Percentiles rank a stretch among this genome's conserved stretches.
These are phyloP conservation scores for Gastrolobium bilobum DNA, from an alignment of 306 rosid genomes.

Conservation along the genomic window DNA sequence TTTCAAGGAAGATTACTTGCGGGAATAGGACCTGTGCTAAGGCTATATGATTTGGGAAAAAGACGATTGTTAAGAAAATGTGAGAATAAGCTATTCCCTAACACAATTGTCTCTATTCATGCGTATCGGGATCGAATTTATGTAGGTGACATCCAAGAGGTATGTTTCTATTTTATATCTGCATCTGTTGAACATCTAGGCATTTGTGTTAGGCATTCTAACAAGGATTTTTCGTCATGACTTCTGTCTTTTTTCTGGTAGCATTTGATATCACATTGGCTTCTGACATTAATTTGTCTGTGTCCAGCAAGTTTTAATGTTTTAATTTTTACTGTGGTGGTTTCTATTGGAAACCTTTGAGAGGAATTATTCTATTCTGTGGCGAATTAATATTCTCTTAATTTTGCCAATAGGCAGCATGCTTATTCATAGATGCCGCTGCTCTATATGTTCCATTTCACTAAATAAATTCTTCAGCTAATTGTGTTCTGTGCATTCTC, in stretches of 20 bases:
- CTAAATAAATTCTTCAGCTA: constrained; percentile 18
- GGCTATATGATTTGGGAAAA: constrained; percentile 96
- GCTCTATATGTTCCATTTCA: background rate
- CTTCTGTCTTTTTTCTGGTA: constrained; percentile 25
- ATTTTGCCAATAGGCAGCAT: constrained; percentile 17
- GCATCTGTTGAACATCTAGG: constrained; percentile 3
- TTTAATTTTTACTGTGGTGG: constrained; percentile 11
- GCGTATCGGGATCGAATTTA: constrained; percentile 92
- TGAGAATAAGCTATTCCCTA: constrained; percentile 96
- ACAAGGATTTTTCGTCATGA: background rate
- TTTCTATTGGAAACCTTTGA: constrained; percentile 19
- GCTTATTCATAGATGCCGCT: constrained; percentile 17
- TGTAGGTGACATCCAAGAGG: constrained; percentile 98
- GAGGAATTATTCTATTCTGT: constrained; percentile 7
- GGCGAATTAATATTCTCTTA: constrained; percentile 10
- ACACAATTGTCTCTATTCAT: constrained; percentile 80
- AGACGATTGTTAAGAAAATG: constrained; percentile 85
- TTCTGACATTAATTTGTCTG: constrained; percentile 21
- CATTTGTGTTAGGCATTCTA: constrained; percentile 38
- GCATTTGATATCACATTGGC: constrained; percentile 24
- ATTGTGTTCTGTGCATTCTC: constrained; percentile 43
- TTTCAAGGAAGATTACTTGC: constrained; percentile 98
- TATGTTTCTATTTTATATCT: constrained; percentile 49
- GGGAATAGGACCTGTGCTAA: constrained; percentile 89
- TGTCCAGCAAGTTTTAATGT: background rate